Evolutionary conservation across 2,329 filamentous ascomycete genomes (phyloP), one percentile per base, ranked within the genome.

Genomic region (Ophiostoma quercus): DNA sequence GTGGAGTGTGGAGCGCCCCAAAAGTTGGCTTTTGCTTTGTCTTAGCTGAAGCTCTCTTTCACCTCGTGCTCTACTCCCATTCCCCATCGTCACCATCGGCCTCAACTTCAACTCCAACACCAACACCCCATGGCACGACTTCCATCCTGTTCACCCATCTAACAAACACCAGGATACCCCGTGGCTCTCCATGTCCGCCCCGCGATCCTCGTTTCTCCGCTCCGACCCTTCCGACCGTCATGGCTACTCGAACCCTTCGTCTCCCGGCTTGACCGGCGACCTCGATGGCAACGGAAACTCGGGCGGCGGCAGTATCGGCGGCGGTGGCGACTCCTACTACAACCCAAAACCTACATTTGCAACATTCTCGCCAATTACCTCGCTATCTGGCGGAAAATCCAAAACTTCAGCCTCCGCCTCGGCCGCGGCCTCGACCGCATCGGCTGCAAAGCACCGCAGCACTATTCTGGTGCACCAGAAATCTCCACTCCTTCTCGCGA

Each of bases 381-480:
- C 94, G 74, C 90, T 88, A 63, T 87, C 90, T 70, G 85, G 86
- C 51, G 68, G 69, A 16, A 85, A 88, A 5, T 12, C 11, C 39
- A 41, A 41, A 41, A 12, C 39, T 41, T 14, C 39, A 41, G 39
- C 39, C 11, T 39, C 37, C 8, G 37, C 37, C 39, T 41, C 39
- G 39, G 81, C 84, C 71, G 22, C 66, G 16, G 63, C 34, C n/a
- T 82, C 85, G 41, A 39, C 69, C 7, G 82, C 86, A 39, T 84
- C 86, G 12, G 86, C 88, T 51, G 88, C 88, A 60, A 90, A 91
- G 76, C 90, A 94, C 72, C 88, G 92, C 65, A 96, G 92, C 22
- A 96, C 92, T 70, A 94, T 99, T 75, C 88, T 98, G 74, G 94
- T 99, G 25, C 94, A 98, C 79, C 94, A 97, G 79, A 99, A 98